These are phyloP conservation scores for Ambrosia hybrid DNA, from an alignment of 140 eudicot genomes.

Conservation along the genomic window DNA sequence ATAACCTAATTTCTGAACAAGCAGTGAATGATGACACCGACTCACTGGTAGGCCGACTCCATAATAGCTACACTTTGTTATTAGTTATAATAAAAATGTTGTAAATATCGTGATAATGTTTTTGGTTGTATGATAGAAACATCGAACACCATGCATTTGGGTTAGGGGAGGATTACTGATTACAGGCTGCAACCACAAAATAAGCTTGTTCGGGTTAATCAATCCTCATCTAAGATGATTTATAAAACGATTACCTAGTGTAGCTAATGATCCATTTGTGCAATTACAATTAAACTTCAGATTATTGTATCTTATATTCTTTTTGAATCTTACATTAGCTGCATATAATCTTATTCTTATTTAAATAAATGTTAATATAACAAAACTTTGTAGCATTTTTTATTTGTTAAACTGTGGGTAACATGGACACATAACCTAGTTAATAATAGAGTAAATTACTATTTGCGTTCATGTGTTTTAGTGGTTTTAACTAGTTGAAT, in stretches of 20 bases:
- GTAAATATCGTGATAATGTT: background rate
- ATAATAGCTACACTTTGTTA: background rate
- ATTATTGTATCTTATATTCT: conserved; percentile 19
- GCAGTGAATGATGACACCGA: conserved; percentile 46
- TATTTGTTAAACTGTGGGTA: no score
- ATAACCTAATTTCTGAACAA: conserved; percentile 77
- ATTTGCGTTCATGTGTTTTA: no score
- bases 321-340: background rate
- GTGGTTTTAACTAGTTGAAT: no score
- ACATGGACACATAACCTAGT: no score
- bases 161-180: conserved; percentile 32
- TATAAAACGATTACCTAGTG: background rate
- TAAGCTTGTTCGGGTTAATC: background rate
- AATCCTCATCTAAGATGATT: conserved; percentile 9
- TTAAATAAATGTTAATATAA: no score
- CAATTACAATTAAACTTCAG: conserved; percentile 12
- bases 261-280: conserved; percentile 28
- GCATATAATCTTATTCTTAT: background rate
- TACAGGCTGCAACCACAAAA: conserved; percentile 2
- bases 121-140: conserved; percentile 42
- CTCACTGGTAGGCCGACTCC: conserved; percentile 50
- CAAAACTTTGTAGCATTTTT: no score
- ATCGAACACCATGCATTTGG: conserved; percentile 39
- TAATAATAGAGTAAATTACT: no score
- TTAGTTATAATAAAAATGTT: no score